Evolutionary conservation across 2,329 filamentous ascomycete genomes (phyloP).

Genomic region (Colletotrichum spinosum): DNA sequence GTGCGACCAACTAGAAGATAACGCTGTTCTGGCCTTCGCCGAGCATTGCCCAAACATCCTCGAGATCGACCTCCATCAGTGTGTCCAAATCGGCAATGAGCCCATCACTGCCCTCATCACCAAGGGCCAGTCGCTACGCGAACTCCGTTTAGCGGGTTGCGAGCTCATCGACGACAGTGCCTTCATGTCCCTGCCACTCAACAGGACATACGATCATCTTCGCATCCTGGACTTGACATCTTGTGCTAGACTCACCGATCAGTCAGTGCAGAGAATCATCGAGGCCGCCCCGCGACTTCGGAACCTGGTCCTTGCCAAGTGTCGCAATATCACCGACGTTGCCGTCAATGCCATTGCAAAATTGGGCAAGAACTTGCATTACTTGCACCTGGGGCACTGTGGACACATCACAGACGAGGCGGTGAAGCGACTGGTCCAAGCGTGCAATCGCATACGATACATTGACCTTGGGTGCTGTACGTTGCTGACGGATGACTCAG

Average conservation of each 20-base stretch:
- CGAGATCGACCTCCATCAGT: conserved; percentile 94
- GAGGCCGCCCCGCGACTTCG: conserved; percentile 86
- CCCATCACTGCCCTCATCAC: conserved; percentile 85
- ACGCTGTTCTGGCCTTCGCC: conserved; percentile 86
- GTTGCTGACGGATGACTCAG: conserved; percentile 87
- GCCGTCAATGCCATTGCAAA: conserved; percentile 89
- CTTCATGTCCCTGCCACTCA: conserved; percentile 80
- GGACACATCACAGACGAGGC: conserved; percentile 89
- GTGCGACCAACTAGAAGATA: conserved; percentile 85
- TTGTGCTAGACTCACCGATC: conserved; percentile 85
- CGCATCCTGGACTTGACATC: conserved; percentile 95
- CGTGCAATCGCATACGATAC: conserved; percentile 94
- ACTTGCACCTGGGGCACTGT: conserved; percentile 95
- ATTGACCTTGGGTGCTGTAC: conserved; percentile 97
- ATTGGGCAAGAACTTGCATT: conserved; percentile 95
- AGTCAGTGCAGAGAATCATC: conserved; percentile 89
- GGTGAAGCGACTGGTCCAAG: conserved; percentile 84
- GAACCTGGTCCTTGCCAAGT: conserved; percentile 95
- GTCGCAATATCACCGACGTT: conserved; percentile 89
- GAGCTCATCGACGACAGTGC: conserved; percentile 87
- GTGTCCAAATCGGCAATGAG: conserved; percentile 81
- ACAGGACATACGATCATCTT: conserved; percentile 83
- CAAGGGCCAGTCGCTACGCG: conserved; percentile 85
- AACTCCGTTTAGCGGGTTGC: conserved; percentile 89
- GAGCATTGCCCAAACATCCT: conserved; percentile 91